These are phyloP conservation scores for Phytophthora fragariae DNA, from an alignment of 352 stramenopile species.

Conservation along the genomic window DNA sequence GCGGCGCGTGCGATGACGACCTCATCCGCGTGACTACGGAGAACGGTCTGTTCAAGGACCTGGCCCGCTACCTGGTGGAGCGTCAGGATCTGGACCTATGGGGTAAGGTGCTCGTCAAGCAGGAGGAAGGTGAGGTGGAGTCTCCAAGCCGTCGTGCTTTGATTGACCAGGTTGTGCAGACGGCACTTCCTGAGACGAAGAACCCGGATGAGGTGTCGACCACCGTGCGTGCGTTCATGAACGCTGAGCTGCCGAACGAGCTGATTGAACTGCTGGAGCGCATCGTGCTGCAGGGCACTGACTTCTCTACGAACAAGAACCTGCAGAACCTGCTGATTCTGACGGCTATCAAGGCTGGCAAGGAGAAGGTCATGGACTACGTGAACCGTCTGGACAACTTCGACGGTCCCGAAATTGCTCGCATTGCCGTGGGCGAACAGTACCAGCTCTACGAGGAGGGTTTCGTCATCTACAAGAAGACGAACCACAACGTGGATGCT, in stretches of 20 bases:
- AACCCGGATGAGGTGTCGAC: conserved; percentile 99
- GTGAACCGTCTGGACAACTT: conserved; percentile 99
- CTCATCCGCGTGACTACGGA: conserved; percentile 99
- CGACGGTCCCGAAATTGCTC: conserved; percentile 99
- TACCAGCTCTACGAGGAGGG: conserved; percentile 99
- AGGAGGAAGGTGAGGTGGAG: conserved; percentile 93
- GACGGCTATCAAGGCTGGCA: conserved; percentile 98
- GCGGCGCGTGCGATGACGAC: conserved; percentile 98
- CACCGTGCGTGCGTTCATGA: conserved; percentile 99
- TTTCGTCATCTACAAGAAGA: conserved; percentile 99
- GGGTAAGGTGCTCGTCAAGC: conserved; percentile 95
- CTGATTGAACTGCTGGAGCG: conserved; percentile 99
- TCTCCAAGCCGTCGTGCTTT: conserved; percentile 94
- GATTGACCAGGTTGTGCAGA: conserved; percentile 99
- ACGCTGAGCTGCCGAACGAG: conserved; percentile 98
- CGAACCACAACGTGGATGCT: conserved; percentile 96
- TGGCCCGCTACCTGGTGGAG: conserved; percentile 99
- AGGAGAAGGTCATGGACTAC: conserved; percentile 99
- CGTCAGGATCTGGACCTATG: conserved; percentile 99
- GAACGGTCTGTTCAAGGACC: conserved; percentile 99
- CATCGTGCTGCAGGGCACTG: conserved; percentile 99
- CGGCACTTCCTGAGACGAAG: conserved; percentile 98
- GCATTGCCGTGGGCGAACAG: conserved; percentile 98
- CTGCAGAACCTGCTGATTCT: conserved; percentile 99
- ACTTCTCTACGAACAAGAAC: conserved; percentile 99